A percentile compares a stretch with the other conserved stretches of the same genome.
These are phyloP conservation scores for Trichoderma asperelloides DNA, from an alignment of 495 filamentous ascomycete genomes.

Conservation along the genomic window DNA sequence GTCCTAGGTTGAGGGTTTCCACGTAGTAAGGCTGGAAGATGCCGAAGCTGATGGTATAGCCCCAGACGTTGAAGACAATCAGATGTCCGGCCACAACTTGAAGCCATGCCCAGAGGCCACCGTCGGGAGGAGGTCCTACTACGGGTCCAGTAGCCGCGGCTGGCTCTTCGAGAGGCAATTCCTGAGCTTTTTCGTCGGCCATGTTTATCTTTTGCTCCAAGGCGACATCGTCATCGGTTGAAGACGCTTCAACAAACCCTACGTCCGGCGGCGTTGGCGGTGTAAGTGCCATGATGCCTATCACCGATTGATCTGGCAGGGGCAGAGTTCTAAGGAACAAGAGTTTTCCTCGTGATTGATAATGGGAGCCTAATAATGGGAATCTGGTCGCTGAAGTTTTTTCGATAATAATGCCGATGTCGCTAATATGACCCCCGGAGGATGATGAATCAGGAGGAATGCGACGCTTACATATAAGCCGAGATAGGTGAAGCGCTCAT, in stretches of 20 bases:
- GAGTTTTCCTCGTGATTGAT: neutral
- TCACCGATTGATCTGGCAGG: neutral
- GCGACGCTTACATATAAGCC: neutral
- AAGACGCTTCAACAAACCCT: neutral
- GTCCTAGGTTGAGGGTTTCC: conserved; percentile 28
- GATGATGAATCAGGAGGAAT: neutral
- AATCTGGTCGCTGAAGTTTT: neutral
- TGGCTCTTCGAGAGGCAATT: neutral
- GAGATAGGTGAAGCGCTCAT: neutral
- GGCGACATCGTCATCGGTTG: neutral
- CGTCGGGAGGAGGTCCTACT: conserved; percentile 48
- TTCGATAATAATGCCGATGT: neutral
- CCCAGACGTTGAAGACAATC: conserved; percentile 30
- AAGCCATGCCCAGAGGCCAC: conserved; percentile 56
- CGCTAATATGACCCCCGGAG: neutral
- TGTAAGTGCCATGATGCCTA: neutral
- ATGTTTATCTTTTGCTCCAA: neutral
- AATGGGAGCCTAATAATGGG: neutral
- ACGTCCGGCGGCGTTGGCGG: neutral
- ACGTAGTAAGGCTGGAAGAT: conserved; percentile 69
- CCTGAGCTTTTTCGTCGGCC: neutral
- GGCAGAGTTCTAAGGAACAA: neutral
- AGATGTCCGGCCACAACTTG: conserved; percentile 27
- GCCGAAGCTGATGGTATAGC: conserved; percentile 54
- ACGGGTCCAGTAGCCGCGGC: neutral